Evolutionary conservation across 2,329 filamentous ascomycete species (phyloP).

Genomic region (Dichotomopilus funicola): DNA sequence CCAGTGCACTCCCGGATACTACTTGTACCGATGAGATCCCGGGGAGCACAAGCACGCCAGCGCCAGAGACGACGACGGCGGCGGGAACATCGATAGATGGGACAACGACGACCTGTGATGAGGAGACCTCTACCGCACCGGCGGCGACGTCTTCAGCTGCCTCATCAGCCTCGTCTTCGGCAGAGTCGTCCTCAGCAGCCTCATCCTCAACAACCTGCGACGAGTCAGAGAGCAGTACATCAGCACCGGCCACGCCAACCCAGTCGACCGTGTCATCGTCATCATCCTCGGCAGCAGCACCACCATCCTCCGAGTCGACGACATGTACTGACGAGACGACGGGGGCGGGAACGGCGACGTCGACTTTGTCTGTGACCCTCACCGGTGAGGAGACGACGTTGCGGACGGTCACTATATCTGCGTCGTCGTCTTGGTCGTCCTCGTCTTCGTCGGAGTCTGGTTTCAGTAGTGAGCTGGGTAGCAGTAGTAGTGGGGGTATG

Average conservation of each 20-base stretch:
- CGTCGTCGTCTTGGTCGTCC: background rate
- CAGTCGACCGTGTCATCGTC: too few relatives aligned
- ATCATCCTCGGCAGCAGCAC: background rate
- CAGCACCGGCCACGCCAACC: too few relatives aligned
- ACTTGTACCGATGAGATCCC: constrained; percentile 18
- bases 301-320: background rate
- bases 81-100: too few relatives aligned
- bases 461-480: background rate
- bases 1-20: constrained; percentile 9
- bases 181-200: too few relatives aligned
- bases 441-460: background rate
- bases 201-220: background rate
- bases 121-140: background rate
- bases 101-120: background rate
- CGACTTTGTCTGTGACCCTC: background rate
- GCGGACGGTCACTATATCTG: constrained; percentile 11
- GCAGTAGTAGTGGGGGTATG: background rate
- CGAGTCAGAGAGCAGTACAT: background rate
- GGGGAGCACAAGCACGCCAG: too few relatives aligned
- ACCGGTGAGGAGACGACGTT: constrained; percentile 23
- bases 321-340: too few relatives aligned
- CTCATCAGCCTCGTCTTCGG: background rate
- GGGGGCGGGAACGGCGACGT: background rate
- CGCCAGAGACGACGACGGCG: too few relatives aligned
- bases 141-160: too few relatives aligned